Percentiles rank a stretch among this genome's conserved stretches.
Evolutionary conservation across 164 flowering plant species (phyloP).

Genomic region (Aristolochia contorta): DNA sequence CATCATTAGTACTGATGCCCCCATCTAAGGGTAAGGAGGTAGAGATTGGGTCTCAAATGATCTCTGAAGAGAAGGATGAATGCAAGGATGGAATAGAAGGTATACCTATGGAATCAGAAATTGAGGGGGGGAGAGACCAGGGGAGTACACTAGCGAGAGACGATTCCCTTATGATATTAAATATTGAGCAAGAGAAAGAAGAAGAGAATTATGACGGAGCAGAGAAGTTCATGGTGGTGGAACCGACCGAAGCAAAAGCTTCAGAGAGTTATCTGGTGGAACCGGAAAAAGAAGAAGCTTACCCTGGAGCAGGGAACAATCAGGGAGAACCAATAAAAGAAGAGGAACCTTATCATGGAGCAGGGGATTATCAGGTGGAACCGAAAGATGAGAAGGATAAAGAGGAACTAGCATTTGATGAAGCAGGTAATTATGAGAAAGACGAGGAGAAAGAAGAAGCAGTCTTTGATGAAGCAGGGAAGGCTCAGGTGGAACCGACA

Average conservation of each 20-base stretch:
- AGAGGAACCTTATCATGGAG: background rate
- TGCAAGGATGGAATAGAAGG: background rate
- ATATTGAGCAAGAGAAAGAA: background rate
- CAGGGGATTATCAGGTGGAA: background rate
- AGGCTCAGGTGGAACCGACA: background rate
- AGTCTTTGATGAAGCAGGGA: background rate
- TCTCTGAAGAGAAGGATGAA: background rate
- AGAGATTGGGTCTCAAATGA: background rate
- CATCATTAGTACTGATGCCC: background rate
- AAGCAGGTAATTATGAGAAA: background rate
- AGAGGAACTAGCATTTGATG: background rate
- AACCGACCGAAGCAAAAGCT: background rate
- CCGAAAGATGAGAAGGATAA: background rate
- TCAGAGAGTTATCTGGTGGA: background rate
- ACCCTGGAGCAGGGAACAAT: background rate
- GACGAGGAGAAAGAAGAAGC: slow-evolving; percentile 7
- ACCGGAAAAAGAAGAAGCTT: background rate
- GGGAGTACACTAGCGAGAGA: background rate
- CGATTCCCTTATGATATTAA: background rate
- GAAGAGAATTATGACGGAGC: background rate
- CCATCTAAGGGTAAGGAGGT: background rate
- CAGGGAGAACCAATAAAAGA: background rate
- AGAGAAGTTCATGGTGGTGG: background rate
- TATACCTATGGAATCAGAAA: background rate
- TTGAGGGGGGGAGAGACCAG: background rate